Percentiles rank a stretch among this genome's conserved stretches.
These are phyloP conservation scores for Phytophthora pistaciae DNA, from an alignment of 352 stramenopile species.

Conservation along the genomic window DNA sequence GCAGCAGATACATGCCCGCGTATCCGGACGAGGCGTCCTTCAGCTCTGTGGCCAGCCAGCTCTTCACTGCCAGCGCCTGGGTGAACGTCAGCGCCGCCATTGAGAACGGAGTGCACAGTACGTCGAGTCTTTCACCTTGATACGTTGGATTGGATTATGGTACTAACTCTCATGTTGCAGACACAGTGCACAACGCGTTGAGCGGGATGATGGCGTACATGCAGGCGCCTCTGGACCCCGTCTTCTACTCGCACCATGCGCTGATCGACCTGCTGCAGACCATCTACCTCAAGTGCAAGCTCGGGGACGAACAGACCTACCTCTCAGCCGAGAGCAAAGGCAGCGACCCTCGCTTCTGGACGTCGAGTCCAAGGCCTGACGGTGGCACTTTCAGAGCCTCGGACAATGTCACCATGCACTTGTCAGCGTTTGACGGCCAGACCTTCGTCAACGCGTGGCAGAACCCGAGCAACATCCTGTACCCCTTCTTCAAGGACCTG, in stretches of 20 bases:
- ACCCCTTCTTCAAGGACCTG: constrained; percentile 74
- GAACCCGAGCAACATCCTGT: constrained; percentile 50
- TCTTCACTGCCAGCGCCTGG: constrained; percentile 45
- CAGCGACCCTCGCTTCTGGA: constrained; percentile 43
- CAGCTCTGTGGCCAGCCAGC: constrained; percentile 46
- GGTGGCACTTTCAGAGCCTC: constrained; percentile 21
- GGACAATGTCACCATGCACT: constrained; percentile 43
- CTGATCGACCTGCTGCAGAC: constrained; percentile 53
- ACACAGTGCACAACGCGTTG: constrained; percentile 54
- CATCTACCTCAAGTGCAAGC: constrained; percentile 70
- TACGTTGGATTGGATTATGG: not conserved
- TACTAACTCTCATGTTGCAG: constrained; percentile 23
- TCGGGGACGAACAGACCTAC: constrained; percentile 31
- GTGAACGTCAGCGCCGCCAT: constrained; percentile 39
- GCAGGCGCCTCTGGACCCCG: constrained; percentile 55
- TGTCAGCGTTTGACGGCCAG: constrained; percentile 13
- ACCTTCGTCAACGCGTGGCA: constrained; percentile 47
- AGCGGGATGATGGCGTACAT: constrained; percentile 55
- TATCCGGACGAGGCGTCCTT: constrained; percentile 50
- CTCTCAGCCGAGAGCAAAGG: constrained; percentile 36
- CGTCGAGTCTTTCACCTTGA: constrained; percentile 9
- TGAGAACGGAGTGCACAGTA: constrained; percentile 63
- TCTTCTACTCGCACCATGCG: constrained; percentile 68
- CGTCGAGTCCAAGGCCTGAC: constrained; percentile 25
- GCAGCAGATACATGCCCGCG: constrained; percentile 7